Evolutionary conservation across 2,329 filamentous ascomycete species (phyloP).

Genomic region (Neofusicoccum parvum): DNA sequence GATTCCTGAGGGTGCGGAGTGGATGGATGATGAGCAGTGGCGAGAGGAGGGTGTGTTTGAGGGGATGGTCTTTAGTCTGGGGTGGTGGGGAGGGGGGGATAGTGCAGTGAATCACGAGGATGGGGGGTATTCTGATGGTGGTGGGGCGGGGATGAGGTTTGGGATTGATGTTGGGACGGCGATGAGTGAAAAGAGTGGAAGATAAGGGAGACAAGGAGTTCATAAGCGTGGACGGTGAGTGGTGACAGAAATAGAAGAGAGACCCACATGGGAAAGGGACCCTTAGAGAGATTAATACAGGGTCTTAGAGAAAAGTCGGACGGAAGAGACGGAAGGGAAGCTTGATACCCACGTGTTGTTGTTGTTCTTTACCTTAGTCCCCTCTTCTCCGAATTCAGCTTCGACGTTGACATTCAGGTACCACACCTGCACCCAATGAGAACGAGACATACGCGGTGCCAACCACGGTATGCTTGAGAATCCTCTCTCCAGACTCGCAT

Average conservation of each 20-base stretch:
- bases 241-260: not conserved
- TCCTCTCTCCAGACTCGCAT: no score
- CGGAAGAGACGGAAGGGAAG: not conserved
- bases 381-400: not conserved
- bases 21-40: not conserved
- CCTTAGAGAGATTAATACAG: not conserved
- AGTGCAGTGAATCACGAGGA: not conserved
- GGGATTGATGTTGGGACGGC: slow-evolving; percentile 3
- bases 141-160: not conserved
- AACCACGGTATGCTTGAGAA: no score
- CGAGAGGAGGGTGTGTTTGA: not conserved
- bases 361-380: not conserved
- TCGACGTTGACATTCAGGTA: not conserved
- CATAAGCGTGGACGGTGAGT: no score
- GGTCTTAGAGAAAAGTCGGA: not conserved
- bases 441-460: no score
- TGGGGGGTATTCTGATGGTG: not conserved
- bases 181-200: not conserved
- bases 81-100: not conserved
- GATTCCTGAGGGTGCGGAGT: not conserved
- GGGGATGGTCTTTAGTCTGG: not conserved
- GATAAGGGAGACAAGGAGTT: not conserved
- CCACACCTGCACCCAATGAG: no score
- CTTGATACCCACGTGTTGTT: slow-evolving; percentile 1
- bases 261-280: not conserved